Evolutionary conservation across 352 stramenopile genomes (phyloP), one percentile per base, ranked within the genome.

Genomic region (Globisporangium viniferum): DNA sequence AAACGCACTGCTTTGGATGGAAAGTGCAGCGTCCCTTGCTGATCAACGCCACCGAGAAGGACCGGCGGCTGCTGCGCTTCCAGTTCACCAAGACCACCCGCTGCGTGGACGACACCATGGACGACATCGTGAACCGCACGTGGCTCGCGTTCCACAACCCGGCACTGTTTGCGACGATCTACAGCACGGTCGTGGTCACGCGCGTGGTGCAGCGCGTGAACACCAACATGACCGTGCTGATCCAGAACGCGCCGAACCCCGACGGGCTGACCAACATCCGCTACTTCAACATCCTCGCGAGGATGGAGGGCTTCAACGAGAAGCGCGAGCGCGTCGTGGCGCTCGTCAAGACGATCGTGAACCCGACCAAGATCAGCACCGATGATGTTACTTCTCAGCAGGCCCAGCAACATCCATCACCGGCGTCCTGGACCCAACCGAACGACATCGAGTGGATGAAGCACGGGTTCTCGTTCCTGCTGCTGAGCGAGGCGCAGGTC

Each of bases 401-500:
- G 36, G 55, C 7, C 9, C 36, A n/a, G 1, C 53, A 58, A 24
- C 24, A 36, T 4, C 53, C 54, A 41, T 18, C 6, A n/a, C 20
- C 27, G 12, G 14, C 27, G 9, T 12, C 15, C 18, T 58, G 27
- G 10, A 64, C 71, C 2, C 75, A 73, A 8, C 60, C 79, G 5
- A 67, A 66, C n/a, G 73, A 80, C 65, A 72, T 82, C 54, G 75
- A 82, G 61, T 82, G 75, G 75, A 82, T 82, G 75, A 78, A 78
- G 64, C 75, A 73, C 31, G 75, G 75, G 41, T 76, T 82, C 33
- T 82, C 75, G 29, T 82, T 80, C 71, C 64, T 82, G 57, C 54
- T 82, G 48, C 63, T 82, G 51, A 80, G 71, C 0, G 73, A 82
- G 62, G 73, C 72, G 39, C 18, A 64, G 20, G 27, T 36, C 3